Base-by-base conservation (phyloP, 2,329 filamentous ascomycete species). In the Diaporthe sp. region DNA sequence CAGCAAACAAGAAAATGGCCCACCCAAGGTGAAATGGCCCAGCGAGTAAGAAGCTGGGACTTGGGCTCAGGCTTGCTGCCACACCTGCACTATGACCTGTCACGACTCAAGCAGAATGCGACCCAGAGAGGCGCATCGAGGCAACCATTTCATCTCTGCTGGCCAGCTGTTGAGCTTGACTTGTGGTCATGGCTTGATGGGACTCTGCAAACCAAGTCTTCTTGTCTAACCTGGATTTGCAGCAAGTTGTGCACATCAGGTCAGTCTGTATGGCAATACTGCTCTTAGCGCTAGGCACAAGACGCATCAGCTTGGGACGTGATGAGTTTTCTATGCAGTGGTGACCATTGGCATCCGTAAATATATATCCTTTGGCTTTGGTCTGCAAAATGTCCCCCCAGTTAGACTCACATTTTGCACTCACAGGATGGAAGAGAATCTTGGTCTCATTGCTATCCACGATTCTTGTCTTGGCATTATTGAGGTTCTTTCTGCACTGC, bases 11-110 rank as follows among this genome's bases (percentile, higher is more conserved):
- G 44, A 22, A 37, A 25, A 1, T 67, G 44, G 44, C 31, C 44
- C 62, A 67, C 44, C 42, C 17, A 31, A 37, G 6, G 22, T 19
- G n/a, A 67, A 49, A 39, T 8, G n/a, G 19, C 28, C 12, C 42
- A 17, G 28, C 44, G 25, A 49, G 61, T 49, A 49, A 67, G 61
- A 49, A 65, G 61, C 61, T 10, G 19, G 42, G 31, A 25, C 42
- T 65, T n/a, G 61, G 25, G 42, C 61, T n/a, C 61, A 34, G 28
- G 28, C 61, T 65, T 37, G 44, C 62, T 51, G 22, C 44, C 62
- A 25, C 19, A 34, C n/a, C 37, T 51, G 62, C 62, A 37, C 44
- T 28, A 37, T 51, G 44, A 67, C 44, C 44, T 67, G 62, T n/a
- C 62, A 67, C 62, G 62, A 67, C 62, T 67, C 62, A 37, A 37